These are phyloP conservation scores for Ligustrum vulgare DNA, from an alignment of 257 asterid species.

Conservation along the genomic window DNA sequence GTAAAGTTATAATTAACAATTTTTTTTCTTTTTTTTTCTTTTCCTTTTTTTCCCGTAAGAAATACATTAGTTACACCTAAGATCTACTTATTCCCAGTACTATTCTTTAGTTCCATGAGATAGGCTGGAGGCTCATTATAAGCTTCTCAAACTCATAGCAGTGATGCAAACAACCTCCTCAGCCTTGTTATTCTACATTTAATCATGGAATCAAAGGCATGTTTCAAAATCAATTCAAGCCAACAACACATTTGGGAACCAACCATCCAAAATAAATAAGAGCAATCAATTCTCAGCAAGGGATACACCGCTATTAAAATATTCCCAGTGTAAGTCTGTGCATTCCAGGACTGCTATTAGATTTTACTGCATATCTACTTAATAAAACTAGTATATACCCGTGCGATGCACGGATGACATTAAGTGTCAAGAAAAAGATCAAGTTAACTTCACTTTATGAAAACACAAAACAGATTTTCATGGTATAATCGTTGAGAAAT, in stretches of 20 bases:
- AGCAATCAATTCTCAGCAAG: not conserved
- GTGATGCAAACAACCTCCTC: not conserved
- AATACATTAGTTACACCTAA: not conserved
- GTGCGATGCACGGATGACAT: too few species aligned
- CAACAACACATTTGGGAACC: not conserved
- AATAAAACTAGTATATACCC: too few species aligned
- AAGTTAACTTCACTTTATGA: too few species aligned
- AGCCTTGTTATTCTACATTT: not conserved
- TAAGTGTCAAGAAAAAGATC: too few species aligned
- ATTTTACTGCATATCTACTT: conserved; percentile 21
- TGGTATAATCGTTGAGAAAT: too few species aligned
- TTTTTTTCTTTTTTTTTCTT: too few species aligned
- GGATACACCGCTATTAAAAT: conserved; percentile 95
- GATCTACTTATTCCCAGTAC: not conserved
- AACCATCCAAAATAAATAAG: not conserved
- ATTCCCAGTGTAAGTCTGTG: conserved; percentile 97
- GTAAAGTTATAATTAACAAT: too few species aligned
- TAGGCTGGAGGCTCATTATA: not conserved
- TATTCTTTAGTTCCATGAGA: not conserved
- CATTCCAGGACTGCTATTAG: conserved; percentile 20
- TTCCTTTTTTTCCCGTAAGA: too few species aligned
- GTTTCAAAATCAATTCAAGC: not conserved
- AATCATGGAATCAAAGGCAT: not conserved
- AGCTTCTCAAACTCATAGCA: not conserved
- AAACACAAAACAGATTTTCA: too few species aligned